Evolutionary conservation across 2,329 filamentous ascomycete species (phyloP).

Genomic region (Tolypocladium nubicola): DNA sequence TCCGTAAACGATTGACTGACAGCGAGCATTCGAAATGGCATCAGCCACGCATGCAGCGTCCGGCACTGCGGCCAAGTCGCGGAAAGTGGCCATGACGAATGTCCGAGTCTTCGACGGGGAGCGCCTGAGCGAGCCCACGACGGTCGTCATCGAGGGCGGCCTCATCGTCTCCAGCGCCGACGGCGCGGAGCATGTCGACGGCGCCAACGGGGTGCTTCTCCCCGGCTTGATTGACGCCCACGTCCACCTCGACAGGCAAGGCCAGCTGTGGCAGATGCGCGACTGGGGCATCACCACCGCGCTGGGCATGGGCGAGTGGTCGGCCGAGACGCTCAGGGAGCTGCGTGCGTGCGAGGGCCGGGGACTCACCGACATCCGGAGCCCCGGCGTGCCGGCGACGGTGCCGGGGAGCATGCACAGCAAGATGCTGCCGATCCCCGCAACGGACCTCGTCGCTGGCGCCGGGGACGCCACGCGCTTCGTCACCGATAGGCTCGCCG

Average conservation of each 20-base stretch:
- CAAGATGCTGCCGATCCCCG: not conserved
- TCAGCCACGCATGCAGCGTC: not conserved
- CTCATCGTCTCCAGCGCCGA: not conserved
- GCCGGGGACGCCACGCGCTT: not conserved
- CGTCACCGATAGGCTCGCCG: not conserved
- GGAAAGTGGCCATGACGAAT: not conserved
- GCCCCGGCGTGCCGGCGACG: not conserved
- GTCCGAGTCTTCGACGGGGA: not conserved
- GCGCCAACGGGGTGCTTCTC: not conserved
- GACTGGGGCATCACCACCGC: slow-evolving; percentile 4
- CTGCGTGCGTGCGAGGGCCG: not conserved
- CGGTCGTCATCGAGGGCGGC: not conserved
- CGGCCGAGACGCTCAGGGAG: not conserved
- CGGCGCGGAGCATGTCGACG: slow-evolving; percentile 21
- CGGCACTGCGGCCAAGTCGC: not conserved
- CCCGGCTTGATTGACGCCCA: slow-evolving; percentile 5
- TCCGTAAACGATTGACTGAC: not conserved
- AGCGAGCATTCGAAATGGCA: not conserved
- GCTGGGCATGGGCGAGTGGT: slow-evolving; percentile 2
- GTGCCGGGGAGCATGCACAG: not conserved
- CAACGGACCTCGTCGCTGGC: not conserved
- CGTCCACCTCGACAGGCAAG: not conserved
- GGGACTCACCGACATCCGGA: not conserved
- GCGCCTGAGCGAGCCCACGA: not conserved
- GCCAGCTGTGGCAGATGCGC: not conserved